Evolutionary conservation across 345 rosid species (phyloP).

Genomic region (Corymbia maculata): DNA sequence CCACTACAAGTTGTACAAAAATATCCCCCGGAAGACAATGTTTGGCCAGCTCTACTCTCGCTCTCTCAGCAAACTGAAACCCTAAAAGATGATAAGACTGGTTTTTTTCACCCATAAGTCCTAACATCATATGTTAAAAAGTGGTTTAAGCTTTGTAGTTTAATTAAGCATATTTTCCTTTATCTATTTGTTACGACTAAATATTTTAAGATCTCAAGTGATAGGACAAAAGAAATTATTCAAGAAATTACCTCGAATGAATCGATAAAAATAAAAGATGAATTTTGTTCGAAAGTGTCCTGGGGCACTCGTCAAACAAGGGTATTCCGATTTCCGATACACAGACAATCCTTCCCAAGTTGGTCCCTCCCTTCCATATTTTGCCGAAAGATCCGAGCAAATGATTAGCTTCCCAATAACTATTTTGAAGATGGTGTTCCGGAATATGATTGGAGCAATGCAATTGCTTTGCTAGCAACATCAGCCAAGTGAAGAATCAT

Average conservation of each 20-base stretch:
- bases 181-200: neutral
- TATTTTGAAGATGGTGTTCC: neutral
- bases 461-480: no score
- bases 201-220: neutral
- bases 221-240: neutral
- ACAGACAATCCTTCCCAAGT: neutral
- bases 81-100: neutral
- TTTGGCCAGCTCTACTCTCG: neutral
- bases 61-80: neutral
- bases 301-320: neutral
- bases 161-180: neutral
- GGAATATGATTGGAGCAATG: no score
- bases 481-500: no score
- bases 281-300: neutral
- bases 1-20: neutral
- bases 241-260: neutral
- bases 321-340: neutral
- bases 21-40: neutral
- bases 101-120: fast-evolving
- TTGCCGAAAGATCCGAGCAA: neutral
- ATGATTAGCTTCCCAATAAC: neutral
- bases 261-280: fast-evolving
- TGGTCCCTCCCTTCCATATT: neutral
- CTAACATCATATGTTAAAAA: neutral
- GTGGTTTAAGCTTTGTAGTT: neutral